Evolutionary conservation across 345 rosid genomes (phyloP).

Genomic region (Odontarrhena argentea): DNA sequence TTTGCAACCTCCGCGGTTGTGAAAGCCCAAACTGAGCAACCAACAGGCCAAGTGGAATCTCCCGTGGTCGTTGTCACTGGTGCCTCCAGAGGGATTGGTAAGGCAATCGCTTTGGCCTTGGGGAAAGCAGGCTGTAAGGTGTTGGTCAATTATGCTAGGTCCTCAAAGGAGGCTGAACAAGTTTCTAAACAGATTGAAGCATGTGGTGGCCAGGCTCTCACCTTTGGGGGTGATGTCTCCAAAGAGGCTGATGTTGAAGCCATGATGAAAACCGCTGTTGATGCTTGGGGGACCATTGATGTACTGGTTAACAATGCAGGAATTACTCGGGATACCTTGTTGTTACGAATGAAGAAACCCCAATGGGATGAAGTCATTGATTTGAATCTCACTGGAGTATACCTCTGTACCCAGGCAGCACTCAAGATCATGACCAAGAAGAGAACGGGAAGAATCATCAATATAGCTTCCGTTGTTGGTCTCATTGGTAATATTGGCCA

Average conservation of each 20-base stretch:
- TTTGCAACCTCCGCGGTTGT: constrained; percentile 48
- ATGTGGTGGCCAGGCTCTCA: constrained; percentile 86
- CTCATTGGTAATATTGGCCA: background rate
- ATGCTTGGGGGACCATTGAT: constrained; percentile 96
- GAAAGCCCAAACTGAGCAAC: constrained; percentile 46
- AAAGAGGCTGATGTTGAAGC: constrained; percentile 88
- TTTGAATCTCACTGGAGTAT: constrained; percentile 9
- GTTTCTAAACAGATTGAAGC: constrained; percentile 91
- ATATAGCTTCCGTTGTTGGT: too few species aligned
- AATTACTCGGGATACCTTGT: constrained; percentile 32
- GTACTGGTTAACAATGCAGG: constrained; percentile 96
- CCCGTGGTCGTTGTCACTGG: constrained; percentile 91
- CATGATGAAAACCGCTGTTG: constrained; percentile 91
- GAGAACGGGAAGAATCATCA: constrained; percentile 49
- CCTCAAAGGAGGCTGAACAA: constrained; percentile 95
- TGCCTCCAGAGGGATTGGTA: constrained; percentile 99
- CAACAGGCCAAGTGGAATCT: constrained; percentile 51
- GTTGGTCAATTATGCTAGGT: constrained; percentile 88
- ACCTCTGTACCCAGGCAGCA: constrained; percentile 86
- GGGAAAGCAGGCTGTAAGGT: constrained; percentile 81
- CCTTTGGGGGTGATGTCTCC: constrained; percentile 96
- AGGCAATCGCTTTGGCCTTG: constrained; percentile 82
- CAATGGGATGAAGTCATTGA: constrained; percentile 95
- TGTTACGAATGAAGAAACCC: constrained; percentile 83
- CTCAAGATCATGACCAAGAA: constrained; percentile 95